These are phyloP conservation scores for Conticribra weissflogii DNA, from an alignment of 108 stramenopile species.

Conservation along the genomic window DNA sequence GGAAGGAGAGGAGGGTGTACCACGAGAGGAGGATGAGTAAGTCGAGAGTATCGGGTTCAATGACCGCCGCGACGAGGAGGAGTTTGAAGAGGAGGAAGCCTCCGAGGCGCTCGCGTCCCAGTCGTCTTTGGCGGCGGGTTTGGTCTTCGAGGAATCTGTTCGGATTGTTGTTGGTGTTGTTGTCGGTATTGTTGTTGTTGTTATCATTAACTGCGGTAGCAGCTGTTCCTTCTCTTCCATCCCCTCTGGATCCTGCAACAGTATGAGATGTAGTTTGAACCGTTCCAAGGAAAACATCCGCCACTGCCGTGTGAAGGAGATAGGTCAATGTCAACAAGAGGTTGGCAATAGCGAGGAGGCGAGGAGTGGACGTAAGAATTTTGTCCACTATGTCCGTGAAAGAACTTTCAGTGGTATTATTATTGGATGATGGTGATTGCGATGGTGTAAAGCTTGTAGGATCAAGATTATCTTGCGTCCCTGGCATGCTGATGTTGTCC, in stretches of 20 bases:
- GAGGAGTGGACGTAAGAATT: slow-evolving; percentile 67
- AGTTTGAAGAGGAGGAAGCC: slow-evolving; percentile 80
- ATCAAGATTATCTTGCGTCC: too few relatives aligned
- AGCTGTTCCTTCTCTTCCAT: neutral
- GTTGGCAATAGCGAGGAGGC: slow-evolving; percentile 73
- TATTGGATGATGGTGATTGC: neutral
- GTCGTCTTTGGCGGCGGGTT: slow-evolving; percentile 24
- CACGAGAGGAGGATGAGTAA: slow-evolving; percentile 71
- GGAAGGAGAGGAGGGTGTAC: slow-evolving; percentile 70
- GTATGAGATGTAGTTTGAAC: neutral
- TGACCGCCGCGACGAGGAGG: slow-evolving; percentile 68
- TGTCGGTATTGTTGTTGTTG: neutral
- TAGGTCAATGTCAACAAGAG: slow-evolving; percentile 65
- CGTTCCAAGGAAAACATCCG: slow-evolving; percentile 70
- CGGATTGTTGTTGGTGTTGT: neutral
- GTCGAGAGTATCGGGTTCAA: slow-evolving; percentile 71
- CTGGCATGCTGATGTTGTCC: too few relatives aligned
- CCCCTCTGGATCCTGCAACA: neutral
- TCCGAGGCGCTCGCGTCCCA: slow-evolving; percentile 61
- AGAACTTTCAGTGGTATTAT: slow-evolving; percentile 1
- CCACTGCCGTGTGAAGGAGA: slow-evolving; percentile 66
- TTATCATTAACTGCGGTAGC: neutral
- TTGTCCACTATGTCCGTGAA: slow-evolving; percentile 58
- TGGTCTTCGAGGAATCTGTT: slow-evolving; percentile 1
- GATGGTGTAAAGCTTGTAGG: too few relatives aligned